Base-by-base conservation (phyloP, 805 yeast species). In the Zygoascus biomembranicola region DNA sequence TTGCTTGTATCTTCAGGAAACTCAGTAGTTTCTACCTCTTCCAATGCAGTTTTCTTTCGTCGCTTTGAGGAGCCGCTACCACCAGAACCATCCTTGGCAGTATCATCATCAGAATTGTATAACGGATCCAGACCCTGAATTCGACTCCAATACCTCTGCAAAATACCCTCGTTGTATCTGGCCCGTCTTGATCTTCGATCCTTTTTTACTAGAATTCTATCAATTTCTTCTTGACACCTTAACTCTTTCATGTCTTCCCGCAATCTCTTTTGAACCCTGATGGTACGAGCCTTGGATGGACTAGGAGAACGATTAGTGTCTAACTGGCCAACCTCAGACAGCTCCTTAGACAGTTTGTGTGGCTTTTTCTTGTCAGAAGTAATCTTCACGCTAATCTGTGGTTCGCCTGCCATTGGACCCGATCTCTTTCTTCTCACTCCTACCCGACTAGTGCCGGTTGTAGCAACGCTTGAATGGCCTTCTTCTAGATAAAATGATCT, bases 401-500 rank as follows among this genome's bases (percentile, higher is more conserved):
- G 5, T n/a, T 18, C 20, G 4, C 44, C 44, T 11, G 20, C 44
- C 20, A 42, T 16, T 10, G 44, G 44, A 13, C 44, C 44, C 4
- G 26, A 18, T 19, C 26, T 14, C 44, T 42, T 42, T 20, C 26
- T 20, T 8, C 32, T 19, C 10, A 19, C 32, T 18, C 26, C 32
- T 3, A 11, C 41, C 10, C 14, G 20, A 31, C 10, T 32, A 9
- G 8, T 13, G 11, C 41, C 41, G 41, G 26, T 8, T 9, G 41
- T 39, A n/a, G 20, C 23, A 16, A n/a, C 9, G 18, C 23, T 8
- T 3, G 41, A 16, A 1, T 54, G 43, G 13, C 54, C 58, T 9
- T 57, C 57, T 31, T 66, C 68, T 14, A 76, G 57, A 51, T 73
- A 73, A 32, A 61, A 62, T 6, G 60, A 57, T 16, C 79, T 65